phyloP scores from a whole-genome alignment of 1,139 yeast species.

The Pichiaceae sp. region DNA sequence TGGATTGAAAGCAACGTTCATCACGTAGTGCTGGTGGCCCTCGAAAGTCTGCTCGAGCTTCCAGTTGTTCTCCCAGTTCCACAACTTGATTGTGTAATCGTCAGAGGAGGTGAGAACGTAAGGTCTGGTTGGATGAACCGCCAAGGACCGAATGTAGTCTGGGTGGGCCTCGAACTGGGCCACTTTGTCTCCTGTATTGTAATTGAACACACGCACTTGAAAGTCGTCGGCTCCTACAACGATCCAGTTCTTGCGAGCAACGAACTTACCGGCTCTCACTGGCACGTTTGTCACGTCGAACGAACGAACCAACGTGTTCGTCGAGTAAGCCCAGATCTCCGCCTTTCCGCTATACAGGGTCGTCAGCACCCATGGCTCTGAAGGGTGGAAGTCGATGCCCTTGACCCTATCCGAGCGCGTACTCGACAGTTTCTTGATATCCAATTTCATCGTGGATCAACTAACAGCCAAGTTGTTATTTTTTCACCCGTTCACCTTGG shows the following conservation, averaged over 20 bases:
- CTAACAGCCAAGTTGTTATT: no score
- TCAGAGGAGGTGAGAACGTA: conserved; percentile 85
- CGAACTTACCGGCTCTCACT: conserved; percentile 89
- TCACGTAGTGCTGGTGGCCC: conserved; percentile 93
- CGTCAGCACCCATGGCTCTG: conserved; percentile 93
- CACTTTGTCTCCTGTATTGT: conserved; percentile 90
- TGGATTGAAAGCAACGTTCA: conserved; percentile 93
- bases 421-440: conserved; percentile 59
- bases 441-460: conserved; percentile 23
- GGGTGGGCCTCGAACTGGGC: conserved; percentile 97
- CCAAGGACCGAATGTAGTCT: conserved; percentile 86
- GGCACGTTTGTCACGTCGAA: conserved; percentile 92
- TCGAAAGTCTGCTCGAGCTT: conserved; percentile 81
- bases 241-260: conserved; percentile 96
- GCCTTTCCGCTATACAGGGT: conserved; percentile 80
- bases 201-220: conserved; percentile 86
- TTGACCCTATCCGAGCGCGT: conserved; percentile 93
- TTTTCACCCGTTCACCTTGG: no score
- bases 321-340: conserved; percentile 91
- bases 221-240: conserved; percentile 95
- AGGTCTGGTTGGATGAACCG: conserved; percentile 92
- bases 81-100: conserved; percentile 82
- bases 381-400: conserved; percentile 96
- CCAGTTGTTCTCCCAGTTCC: conserved; percentile 98
- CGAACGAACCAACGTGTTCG: conserved; percentile 56